phyloP scores from a whole-genome alignment of 2,329 filamentous ascomycete genomes.

The Pestalotiopsis sp. region DNA sequence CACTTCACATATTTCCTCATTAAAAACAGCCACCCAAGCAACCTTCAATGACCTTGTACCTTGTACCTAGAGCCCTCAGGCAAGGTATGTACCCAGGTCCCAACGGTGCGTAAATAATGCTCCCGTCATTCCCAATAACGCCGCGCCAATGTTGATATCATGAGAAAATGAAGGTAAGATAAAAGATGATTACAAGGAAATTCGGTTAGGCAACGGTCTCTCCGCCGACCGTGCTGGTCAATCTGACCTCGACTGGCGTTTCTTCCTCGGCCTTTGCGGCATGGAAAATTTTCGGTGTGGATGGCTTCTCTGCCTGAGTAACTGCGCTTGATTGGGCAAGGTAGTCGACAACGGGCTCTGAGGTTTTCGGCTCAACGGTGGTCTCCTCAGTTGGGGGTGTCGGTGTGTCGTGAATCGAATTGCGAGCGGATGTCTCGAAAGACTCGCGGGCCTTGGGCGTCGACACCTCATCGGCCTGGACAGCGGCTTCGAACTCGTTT shows the following conservation, averaged over 20 bases:
- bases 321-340: not conserved
- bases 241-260: not conserved
- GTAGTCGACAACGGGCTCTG: not conserved
- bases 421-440: not conserved
- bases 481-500: slow-evolving; percentile 44
- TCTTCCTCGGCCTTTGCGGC: not conserved
- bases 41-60: not conserved
- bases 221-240: not conserved
- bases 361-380: not conserved
- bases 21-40: slow-evolving; percentile 3
- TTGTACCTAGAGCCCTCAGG: not conserved
- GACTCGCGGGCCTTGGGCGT: slow-evolving; percentile 26
- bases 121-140: slow-evolving; percentile 5
- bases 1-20: not conserved
- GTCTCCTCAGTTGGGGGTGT: not conserved
- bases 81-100: not conserved
- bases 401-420: not conserved
- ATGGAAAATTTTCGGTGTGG: not conserved
- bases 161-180: slow-evolving; percentile 5
- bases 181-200: not conserved
- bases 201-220: not conserved
- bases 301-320: not conserved
- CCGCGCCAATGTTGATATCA: slow-evolving; percentile 10
- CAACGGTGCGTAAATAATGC: slow-evolving; percentile 6
- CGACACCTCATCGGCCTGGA: slow-evolving; percentile 22